Percentiles rank a stretch among this genome's conserved stretches.
Evolutionary conservation across 1,139 yeast genomes (phyloP).

Genomic region (Kodamaea anthophila): DNA sequence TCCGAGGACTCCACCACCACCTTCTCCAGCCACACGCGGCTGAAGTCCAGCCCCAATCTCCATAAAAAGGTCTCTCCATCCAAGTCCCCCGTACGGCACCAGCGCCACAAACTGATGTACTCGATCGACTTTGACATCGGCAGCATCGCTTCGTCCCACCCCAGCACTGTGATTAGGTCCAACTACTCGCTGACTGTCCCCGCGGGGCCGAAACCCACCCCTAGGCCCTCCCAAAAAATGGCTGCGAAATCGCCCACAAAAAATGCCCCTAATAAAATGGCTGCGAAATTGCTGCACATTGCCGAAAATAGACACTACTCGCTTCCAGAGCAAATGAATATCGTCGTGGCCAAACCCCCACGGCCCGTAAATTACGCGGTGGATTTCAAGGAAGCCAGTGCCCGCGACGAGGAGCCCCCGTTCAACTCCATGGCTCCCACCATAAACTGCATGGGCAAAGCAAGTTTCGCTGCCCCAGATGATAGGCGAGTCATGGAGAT

Average conservation of each 20-base stretch:
- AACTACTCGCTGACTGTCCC: slow-evolving; percentile 3
- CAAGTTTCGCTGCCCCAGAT: slow-evolving; percentile 7
- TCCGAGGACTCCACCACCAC: slow-evolving; percentile 23
- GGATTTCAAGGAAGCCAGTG: slow-evolving; percentile 33
- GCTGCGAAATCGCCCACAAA: background rate
- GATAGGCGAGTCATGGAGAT: slow-evolving; percentile 8
- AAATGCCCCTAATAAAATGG: background rate
- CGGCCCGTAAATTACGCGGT: slow-evolving; percentile 31
- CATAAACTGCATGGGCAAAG: slow-evolving; percentile 9
- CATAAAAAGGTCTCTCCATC: slow-evolving; percentile 16
- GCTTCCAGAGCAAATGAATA: slow-evolving; percentile 13
- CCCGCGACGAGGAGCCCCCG: slow-evolving; percentile 8
- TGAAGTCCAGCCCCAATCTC: slow-evolving; percentile 21
- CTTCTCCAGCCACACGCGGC: slow-evolving; percentile 12
- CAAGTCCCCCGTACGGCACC: slow-evolving; percentile 19
- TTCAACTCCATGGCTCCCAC: slow-evolving; percentile 8
- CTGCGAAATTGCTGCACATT: too few relatives aligned
- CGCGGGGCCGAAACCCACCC: slow-evolving; percentile 4
- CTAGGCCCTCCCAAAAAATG: slow-evolving; percentile 1
- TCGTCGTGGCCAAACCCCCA: slow-evolving; percentile 37
- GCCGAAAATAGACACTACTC: too few relatives aligned
- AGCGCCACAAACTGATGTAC: slow-evolving; percentile 36
- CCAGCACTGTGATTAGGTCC: slow-evolving; percentile 5
- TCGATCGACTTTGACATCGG: slow-evolving; percentile 26
- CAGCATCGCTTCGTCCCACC: slow-evolving; percentile 7